phyloP scores from a whole-genome alignment of 306 rosid genomes.

The Hippophae tibetana region DNA sequence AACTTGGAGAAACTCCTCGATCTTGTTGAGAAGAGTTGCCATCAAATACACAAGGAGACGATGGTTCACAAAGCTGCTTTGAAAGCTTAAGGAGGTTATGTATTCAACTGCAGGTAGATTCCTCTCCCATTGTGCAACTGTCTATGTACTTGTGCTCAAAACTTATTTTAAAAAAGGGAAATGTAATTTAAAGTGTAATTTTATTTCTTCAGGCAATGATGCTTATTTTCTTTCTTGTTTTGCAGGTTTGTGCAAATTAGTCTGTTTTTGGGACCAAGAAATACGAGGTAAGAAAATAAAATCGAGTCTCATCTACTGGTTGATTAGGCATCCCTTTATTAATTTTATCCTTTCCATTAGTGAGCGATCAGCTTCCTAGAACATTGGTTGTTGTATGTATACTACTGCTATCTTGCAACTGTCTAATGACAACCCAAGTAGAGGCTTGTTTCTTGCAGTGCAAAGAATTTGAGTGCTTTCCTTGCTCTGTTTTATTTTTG shows the following conservation, averaged over 20 bases:
- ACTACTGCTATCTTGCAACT: too few species aligned
- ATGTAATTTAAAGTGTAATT: neutral
- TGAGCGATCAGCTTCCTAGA: too few species aligned
- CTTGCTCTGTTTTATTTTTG: too few species aligned
- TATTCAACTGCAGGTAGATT: constrained; percentile 10
- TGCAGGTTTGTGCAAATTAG: neutral
- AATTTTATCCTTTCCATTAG: too few species aligned
- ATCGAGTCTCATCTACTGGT: too few species aligned
- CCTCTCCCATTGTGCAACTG: neutral
- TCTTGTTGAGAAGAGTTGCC: constrained; percentile 96
- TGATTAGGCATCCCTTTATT: too few species aligned
- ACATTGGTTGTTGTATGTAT: too few species aligned
- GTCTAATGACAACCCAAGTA: too few species aligned
- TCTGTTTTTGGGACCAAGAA: too few species aligned
- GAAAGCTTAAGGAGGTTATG: constrained; percentile 36
- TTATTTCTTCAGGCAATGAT: neutral
- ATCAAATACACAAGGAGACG: constrained; percentile 92
- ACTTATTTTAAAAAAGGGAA: neutral
- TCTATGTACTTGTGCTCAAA: neutral
- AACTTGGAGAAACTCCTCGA: constrained; percentile 95
- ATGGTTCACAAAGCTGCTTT: constrained; percentile 86
- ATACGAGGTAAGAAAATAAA: too few species aligned
- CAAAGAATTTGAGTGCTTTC: too few species aligned
- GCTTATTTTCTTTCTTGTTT: neutral
- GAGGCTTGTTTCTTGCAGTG: too few species aligned